A percentile compares a stretch with the other conserved stretches of the same genome.
Evolutionary conservation across 2,329 filamentous ascomycete genomes (phyloP).

Genomic region (Cladosporium sp.): DNA sequence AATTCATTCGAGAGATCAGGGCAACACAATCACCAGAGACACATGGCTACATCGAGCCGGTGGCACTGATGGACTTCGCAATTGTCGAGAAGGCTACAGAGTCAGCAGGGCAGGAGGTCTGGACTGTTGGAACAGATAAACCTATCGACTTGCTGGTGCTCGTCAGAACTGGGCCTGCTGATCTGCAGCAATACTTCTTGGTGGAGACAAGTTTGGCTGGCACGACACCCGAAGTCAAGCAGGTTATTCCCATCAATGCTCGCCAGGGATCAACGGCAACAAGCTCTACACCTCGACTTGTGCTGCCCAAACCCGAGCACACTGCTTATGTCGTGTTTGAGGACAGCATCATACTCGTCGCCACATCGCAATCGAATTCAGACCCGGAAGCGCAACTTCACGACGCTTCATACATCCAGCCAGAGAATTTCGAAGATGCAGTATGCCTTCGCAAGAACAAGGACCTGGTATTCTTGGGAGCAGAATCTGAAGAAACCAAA

Average conservation of each 20-base stretch:
- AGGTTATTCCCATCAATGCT: constrained; percentile 17
- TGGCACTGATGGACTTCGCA: constrained; percentile 70
- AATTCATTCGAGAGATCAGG: constrained; percentile 63
- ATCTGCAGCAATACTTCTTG: constrained; percentile 65
- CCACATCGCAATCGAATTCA: constrained; percentile 61
- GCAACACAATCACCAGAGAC: constrained; percentile 51
- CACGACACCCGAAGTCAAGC: constrained; percentile 57
- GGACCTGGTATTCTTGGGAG: constrained; percentile 52
- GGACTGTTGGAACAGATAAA: constrained; percentile 26
- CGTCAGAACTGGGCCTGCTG: constrained; percentile 30
- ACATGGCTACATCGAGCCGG: constrained; percentile 34
- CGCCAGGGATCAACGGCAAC: constrained; percentile 5
- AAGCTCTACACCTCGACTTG: constrained; percentile 58
- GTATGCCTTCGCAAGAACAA: constrained; percentile 68
- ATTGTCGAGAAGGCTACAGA: constrained; percentile 51
- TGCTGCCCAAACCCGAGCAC: constrained; percentile 75
- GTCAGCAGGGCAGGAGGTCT: constrained; percentile 27
- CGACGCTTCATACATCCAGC: constrained; percentile 62
- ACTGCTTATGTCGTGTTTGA: constrained; percentile 82
- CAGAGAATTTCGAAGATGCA: constrained; percentile 78
- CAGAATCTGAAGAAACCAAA: constrained; percentile 48
- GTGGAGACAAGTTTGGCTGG: constrained; percentile 68
- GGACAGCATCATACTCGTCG: constrained; percentile 73
- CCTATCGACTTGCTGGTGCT: constrained; percentile 35
- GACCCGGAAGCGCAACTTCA: constrained; percentile 77